phyloP scores from a whole-genome alignment of 192 early-diverging fungal genomes.

The Haplosporangium gracile region DNA sequence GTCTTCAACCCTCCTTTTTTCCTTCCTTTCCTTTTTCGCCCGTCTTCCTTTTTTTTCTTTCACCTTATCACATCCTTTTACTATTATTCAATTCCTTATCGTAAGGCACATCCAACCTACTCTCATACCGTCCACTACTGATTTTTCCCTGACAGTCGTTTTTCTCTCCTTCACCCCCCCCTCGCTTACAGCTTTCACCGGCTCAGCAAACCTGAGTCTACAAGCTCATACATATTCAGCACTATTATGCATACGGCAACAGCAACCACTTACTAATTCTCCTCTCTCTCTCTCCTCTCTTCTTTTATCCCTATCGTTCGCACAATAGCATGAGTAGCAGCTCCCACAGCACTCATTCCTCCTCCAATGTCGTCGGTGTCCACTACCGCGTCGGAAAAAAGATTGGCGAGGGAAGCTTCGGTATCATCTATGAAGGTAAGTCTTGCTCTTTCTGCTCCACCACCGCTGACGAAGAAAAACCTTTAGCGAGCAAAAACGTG shows the following conservation, averaged over 20 bases:
- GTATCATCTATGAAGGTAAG: conserved; percentile 98
- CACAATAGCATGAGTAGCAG: conserved; percentile 39
- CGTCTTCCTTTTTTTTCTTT: background rate
- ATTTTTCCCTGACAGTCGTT: background rate
- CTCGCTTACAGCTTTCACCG: background rate
- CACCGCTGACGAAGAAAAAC: background rate
- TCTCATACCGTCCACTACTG: background rate
- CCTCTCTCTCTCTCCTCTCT: background rate
- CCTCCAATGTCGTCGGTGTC: conserved; percentile 92
- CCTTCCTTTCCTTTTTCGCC: conserved; percentile 3
- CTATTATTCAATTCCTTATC: background rate
- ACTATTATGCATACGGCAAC: background rate
- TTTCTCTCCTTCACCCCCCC: background rate
- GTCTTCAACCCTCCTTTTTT: conserved; percentile 11
- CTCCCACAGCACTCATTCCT: conserved; percentile 59
- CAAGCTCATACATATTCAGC: background rate
- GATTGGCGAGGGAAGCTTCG: conserved; percentile 99
- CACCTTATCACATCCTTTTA: background rate
- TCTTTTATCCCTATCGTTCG: background rate
- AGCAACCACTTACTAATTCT: background rate
- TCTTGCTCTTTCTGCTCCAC: background rate
- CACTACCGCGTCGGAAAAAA: conserved; percentile 96
- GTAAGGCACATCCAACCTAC: background rate
- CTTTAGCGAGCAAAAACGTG: background rate
- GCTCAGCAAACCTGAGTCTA: background rate